Conservation (phyloP, 805 yeast genomes). For the Teunomyces funiuensis region DNA sequence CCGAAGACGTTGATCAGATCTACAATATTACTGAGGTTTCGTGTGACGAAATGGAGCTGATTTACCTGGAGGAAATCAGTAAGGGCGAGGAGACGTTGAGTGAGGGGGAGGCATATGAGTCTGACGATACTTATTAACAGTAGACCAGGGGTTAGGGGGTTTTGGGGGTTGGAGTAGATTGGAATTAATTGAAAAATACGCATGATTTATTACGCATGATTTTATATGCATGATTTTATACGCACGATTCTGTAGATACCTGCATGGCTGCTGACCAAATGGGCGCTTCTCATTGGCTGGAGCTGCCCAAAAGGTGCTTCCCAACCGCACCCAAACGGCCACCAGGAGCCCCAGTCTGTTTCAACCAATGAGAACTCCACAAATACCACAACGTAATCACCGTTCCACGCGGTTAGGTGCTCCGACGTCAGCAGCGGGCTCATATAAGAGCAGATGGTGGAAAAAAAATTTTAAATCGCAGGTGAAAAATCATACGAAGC, state of each 20-base stretch:
- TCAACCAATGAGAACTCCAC: background rate
- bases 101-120: conserved; percentile 2
- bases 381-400: background rate
- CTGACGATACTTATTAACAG: conserved; percentile 5
- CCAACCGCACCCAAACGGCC: too few relatives aligned
- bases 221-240: too few relatives aligned
- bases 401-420: too few relatives aligned
- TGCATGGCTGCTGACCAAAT: background rate
- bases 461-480: background rate
- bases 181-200: too few relatives aligned
- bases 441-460: background rate
- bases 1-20: conserved; percentile 12
- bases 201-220: too few relatives aligned
- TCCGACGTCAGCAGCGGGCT: too few relatives aligned
- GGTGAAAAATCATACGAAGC: conserved; percentile 2
- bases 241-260: too few relatives aligned
- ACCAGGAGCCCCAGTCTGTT: too few relatives aligned
- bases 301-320: background rate
- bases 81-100: conserved; percentile 5
- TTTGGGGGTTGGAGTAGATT: too few relatives aligned
- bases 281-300: background rate
- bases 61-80: conserved; percentile 12
- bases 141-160: too few relatives aligned
- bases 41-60: conserved; percentile 23
- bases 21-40: conserved; percentile 24